phyloP scores from a whole-genome alignment of 345 rosid species.

The Raphanus sativus region DNA sequence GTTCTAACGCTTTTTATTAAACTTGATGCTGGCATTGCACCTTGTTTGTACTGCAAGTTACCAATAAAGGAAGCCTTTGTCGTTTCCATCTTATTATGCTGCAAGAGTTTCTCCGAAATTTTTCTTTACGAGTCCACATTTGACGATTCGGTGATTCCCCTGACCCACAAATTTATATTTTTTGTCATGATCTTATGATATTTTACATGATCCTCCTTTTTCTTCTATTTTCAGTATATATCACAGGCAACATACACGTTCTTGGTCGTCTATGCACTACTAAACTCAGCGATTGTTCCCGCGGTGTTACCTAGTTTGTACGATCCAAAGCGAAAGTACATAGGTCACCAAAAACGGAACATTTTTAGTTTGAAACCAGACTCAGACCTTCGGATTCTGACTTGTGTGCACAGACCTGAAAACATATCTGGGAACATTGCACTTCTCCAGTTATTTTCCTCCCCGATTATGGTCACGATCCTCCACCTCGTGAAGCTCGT shows the following conservation, averaged over 20 bases:
- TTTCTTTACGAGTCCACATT: slow-evolving; percentile 4
- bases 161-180: background rate
- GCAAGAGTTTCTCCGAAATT: slow-evolving; percentile 18
- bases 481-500: slow-evolving; percentile 51
- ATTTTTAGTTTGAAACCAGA: slow-evolving; percentile 18
- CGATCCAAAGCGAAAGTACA: slow-evolving; percentile 27
- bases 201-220: background rate
- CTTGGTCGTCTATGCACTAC: background rate
- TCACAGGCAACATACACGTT: slow-evolving; percentile 16
- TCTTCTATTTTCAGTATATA: slow-evolving; percentile 10
- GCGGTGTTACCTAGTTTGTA: background rate
- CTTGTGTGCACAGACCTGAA: slow-evolving; percentile 49
- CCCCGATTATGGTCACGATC: slow-evolving; percentile 38
- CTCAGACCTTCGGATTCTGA: slow-evolving; percentile 40
- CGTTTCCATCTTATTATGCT: slow-evolving; percentile 8
- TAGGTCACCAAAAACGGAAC: slow-evolving; percentile 15
- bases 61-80: slow-evolving; percentile 23
- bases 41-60: slow-evolving; percentile 29
- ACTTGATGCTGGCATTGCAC: background rate
- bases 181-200: background rate
- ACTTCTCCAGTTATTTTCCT: slow-evolving; percentile 31
- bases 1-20: background rate
- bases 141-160: slow-evolving; percentile 5
- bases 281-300: slow-evolving; percentile 21
- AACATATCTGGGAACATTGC: slow-evolving; percentile 31